These are phyloP conservation scores for Mycena alexandri DNA, from an alignment of 768 basidiomycete species.

Conservation along the genomic window DNA sequence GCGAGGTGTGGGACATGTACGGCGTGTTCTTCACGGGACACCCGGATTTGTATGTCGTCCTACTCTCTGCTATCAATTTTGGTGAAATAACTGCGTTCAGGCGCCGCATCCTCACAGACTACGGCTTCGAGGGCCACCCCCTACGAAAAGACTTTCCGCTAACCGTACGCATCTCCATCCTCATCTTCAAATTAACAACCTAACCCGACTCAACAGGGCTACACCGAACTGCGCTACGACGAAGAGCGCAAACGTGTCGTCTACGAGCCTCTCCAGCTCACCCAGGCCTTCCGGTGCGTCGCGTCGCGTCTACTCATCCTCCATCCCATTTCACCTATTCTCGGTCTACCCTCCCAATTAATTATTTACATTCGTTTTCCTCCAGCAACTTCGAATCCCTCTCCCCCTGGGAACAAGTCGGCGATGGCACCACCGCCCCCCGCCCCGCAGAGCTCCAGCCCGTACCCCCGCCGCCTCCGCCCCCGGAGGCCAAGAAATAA, in stretches of 20 bases:
- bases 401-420: constrained; percentile 97
- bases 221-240: constrained; percentile 97
- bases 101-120: constrained; percentile 97
- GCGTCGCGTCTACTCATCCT: no score
- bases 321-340: no score
- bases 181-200: constrained; percentile 14
- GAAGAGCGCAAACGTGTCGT: constrained; percentile 98
- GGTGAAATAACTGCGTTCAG: constrained; percentile 54
- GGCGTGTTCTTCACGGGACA: constrained; percentile 97
- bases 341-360: no score
- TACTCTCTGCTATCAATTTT: constrained; percentile 10
- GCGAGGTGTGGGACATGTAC: constrained; percentile 98
- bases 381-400: constrained; percentile 91
- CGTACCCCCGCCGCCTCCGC: constrained; percentile 74
- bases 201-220: constrained; percentile 76
- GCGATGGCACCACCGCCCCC: constrained; percentile 64
- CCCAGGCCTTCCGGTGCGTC: constrained; percentile 94
- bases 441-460: constrained; percentile 82
- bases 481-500: constrained; percentile 86
- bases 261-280: constrained; percentile 96
- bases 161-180: constrained; percentile 70
- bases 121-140: constrained; percentile 98
- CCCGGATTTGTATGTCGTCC: constrained; percentile 86
- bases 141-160: constrained; percentile 98
- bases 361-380: constrained; percentile 5